phyloP scores from a whole-genome alignment of 1,139 yeast species.

The Suhomyces bolitotheri region DNA sequence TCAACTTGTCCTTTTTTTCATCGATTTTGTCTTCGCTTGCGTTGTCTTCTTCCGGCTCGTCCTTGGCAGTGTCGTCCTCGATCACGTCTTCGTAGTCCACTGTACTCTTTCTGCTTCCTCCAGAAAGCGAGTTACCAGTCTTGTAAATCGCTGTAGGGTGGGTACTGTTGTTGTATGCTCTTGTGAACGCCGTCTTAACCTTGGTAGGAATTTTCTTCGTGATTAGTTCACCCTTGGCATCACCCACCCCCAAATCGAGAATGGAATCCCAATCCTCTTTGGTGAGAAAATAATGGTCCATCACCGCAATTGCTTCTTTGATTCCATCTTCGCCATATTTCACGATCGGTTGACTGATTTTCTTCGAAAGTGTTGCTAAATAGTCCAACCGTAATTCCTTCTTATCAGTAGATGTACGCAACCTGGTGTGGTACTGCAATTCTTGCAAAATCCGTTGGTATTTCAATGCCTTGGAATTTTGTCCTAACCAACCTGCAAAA shows the following conservation, averaged over 20 bases:
- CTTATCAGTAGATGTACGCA: constrained; percentile 76
- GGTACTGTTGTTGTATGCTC: constrained; percentile 68
- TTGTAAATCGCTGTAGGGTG: constrained; percentile 89
- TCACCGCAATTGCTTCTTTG: constrained; percentile 56
- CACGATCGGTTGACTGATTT: constrained; percentile 56
- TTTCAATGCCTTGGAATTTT: constrained; percentile 82
- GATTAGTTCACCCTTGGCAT: constrained; percentile 41
- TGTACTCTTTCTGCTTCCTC: constrained; percentile 36
- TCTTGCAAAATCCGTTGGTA: constrained; percentile 80
- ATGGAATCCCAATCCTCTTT: constrained; percentile 91
- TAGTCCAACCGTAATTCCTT: constrained; percentile 76
- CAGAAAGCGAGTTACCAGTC: constrained; percentile 55
- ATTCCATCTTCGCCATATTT: constrained; percentile 63
- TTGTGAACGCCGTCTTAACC: constrained; percentile 81
- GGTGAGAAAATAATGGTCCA: constrained; percentile 85
- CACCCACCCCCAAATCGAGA: constrained; percentile 79
- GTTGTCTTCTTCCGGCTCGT: constrained; percentile 33
- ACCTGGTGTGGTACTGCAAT: constrained; percentile 81
- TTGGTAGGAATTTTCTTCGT: constrained; percentile 69
- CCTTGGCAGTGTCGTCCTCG: constrained; percentile 54
- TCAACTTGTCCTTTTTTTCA: constrained; percentile 44
- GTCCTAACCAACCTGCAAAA: constrained; percentile 89
- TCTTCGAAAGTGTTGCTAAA: constrained; percentile 60
- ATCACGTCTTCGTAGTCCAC: constrained; percentile 64
- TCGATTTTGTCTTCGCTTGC: constrained; percentile 34